Base-by-base conservation (phyloP, 345 rosid genomes). In the Brassica carinata region DNA sequence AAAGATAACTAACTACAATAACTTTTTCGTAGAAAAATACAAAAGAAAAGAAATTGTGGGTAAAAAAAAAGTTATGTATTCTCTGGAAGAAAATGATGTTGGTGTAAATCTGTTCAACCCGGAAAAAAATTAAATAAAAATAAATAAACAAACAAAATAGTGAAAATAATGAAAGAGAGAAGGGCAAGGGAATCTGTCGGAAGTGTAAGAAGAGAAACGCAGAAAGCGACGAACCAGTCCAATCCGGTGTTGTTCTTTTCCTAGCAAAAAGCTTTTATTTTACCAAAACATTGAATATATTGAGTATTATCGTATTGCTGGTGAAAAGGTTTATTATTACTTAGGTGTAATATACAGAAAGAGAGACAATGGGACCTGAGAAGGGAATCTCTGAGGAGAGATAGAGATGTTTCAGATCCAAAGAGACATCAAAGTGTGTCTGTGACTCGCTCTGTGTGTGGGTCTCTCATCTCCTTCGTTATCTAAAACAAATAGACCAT, bases 351-450 rank as follows among this genome's bases (percentile, higher is more conserved):
- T 17, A 66, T 79, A 59, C 73, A 72, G 82, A 79, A 72, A 79
- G 82, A 72, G 78, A 72, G 73, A 79, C 68, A 79, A 79, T 66
- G 82, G 82, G 73, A 18, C 73, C 74, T 59, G 71, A 73, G 72
- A 79, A 79, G 69, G 64, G 82, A 79, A 79, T 79, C 82, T 79
- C 73, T 79, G 77, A 58, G 64, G 55, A 79, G 36, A 57, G 82
- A 79, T 48, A 73, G 69, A 67, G 82, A 79, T 79, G 78, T 67
- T 79, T 73, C 73, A 67, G 68, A 71, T 73, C 73, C 74, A 79
- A 43, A 30, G 77, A 73, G 82, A 79, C 69, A 23, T 38, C 82
- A 79, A 57, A 26, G 26, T 71, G 6, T 63, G 64, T 77, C 63
- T 77, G 73, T 77, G 23, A 36, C 80, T 59, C 74, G 70, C 23